These are phyloP conservation scores for Chrysoporthe puriensis DNA, from an alignment of 2,329 filamentous ascomycete species.

Conservation along the genomic window DNA sequence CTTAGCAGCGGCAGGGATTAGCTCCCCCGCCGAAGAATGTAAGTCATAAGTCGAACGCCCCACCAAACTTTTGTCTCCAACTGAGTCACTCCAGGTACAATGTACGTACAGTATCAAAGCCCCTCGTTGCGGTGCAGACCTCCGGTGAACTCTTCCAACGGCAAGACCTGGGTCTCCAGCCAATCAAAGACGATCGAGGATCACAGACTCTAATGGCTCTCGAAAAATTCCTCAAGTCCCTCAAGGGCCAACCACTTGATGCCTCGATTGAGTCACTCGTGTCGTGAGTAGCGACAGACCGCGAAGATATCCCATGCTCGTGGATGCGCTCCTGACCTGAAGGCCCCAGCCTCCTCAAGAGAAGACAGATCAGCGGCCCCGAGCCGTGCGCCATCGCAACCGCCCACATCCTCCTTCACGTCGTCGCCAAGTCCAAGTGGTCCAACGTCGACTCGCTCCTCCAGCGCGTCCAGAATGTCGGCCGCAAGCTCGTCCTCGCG, in stretches of 20 bases:
- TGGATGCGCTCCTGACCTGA: constrained; percentile 5
- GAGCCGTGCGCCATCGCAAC: constrained; percentile 90
- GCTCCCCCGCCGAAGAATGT: neutral
- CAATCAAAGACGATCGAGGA: neutral
- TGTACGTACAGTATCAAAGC: neutral
- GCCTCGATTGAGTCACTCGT: constrained; percentile 82
- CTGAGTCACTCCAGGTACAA: neutral
- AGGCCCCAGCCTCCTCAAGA: constrained; percentile 77
- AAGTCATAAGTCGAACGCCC: neutral
- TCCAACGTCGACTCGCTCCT: constrained; percentile 78
- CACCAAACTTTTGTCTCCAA: constrained; percentile 7
- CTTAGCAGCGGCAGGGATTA: neutral
- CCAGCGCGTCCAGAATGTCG: constrained; percentile 77
- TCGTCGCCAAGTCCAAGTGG: constrained; percentile 82
- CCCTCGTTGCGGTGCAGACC: neutral
- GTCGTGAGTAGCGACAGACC: constrained; percentile 60
- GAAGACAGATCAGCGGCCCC: constrained; percentile 85
- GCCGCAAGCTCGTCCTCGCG: constrained; percentile 76
- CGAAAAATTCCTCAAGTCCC: constrained; percentile 75
- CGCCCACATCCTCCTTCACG: constrained; percentile 82
- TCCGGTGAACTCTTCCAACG: neutral
- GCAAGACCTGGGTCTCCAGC: neutral
- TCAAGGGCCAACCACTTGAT: constrained; percentile 77
- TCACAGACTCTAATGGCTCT: constrained; percentile 45
- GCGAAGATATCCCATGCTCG: constrained; percentile 21